phyloP scores from a whole-genome alignment of 345 rosid species.

The Lagerstroemia speciosa region DNA sequence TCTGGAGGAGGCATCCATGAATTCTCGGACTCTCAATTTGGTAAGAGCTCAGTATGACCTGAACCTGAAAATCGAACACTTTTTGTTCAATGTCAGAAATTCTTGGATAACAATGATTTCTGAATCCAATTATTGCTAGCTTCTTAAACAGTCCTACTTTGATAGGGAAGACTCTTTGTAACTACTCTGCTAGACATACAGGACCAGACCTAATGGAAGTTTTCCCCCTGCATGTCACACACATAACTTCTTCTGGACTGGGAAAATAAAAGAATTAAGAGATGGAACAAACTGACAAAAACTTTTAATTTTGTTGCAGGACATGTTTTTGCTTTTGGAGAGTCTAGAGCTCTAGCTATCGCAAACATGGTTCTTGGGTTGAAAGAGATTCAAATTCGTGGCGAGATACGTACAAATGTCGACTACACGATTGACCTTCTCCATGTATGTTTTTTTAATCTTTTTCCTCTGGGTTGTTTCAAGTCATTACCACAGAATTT shows the following conservation, averaged over 20 bases:
- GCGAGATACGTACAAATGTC: slow-evolving; percentile 94
- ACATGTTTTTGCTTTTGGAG: slow-evolving; percentile 97
- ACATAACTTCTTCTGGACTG: background rate
- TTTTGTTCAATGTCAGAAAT: background rate
- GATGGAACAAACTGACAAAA: background rate
- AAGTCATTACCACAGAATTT: background rate
- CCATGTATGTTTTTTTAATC: slow-evolving; percentile 43
- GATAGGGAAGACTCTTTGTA: background rate
- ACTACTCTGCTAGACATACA: background rate
- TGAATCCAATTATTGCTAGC: background rate
- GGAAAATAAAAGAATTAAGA: background rate
- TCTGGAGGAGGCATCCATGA: slow-evolving; percentile 99
- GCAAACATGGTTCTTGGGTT: slow-evolving; percentile 99
- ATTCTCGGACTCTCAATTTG: slow-evolving; percentile 99
- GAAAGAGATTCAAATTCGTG: slow-evolving; percentile 98
- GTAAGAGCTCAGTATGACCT: slow-evolving; percentile 34
- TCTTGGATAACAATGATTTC: background rate
- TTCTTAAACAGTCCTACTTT: background rate
- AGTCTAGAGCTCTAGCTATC: slow-evolving; percentile 93
- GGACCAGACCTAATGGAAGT: background rate
- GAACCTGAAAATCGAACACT: background rate
- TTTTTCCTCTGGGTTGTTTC: slow-evolving; percentile 2
- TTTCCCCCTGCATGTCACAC: background rate
- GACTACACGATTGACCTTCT: slow-evolving; percentile 95
- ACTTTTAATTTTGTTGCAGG: slow-evolving; percentile 36